Percentiles rank a stretch among this genome's conserved stretches.
phyloP scores from a whole-genome alignment of 208 protist genomes.

The Acanthamoeba healyi region DNA sequence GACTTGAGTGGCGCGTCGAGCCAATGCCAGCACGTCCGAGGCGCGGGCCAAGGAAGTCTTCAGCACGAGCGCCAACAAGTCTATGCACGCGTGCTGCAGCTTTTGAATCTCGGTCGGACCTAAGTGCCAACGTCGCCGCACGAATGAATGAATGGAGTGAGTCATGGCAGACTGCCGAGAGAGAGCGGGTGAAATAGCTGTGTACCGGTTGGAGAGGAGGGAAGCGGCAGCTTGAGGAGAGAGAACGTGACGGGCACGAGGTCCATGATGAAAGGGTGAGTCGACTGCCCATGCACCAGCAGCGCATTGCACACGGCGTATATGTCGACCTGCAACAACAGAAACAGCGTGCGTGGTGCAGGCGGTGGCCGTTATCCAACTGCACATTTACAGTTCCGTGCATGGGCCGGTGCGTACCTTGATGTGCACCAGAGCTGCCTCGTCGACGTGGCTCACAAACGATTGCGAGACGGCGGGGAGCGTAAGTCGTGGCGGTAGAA shows the following conservation, averaged over 20 bases:
- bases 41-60: neutral
- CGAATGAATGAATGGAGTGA: neutral
- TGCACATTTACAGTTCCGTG: neutral
- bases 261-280: neutral
- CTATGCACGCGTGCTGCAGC: constrained; percentile 58
- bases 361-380: too few relatives aligned
- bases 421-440: neutral
- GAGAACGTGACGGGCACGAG: neutral
- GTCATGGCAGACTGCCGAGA: neutral
- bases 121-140: neutral
- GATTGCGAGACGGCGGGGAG: neutral
- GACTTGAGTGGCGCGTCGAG: neutral
- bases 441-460: neutral
- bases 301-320: constrained; percentile 14
- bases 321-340: neutral
- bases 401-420: neutral
- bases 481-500: neutral
- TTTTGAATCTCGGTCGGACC: neutral
- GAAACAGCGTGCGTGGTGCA: too few relatives aligned
- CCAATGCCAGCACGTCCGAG: neutral
- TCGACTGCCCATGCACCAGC: neutral
- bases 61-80: neutral
- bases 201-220: neutral
- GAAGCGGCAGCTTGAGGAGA: neutral
- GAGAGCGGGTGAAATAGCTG: neutral